A percentile compares a stretch with the other conserved stretches of the same genome.
Conservation (phyloP, 2,329 filamentous ascomycete genomes). For the Colletotrichum ledebouriae region DNA sequence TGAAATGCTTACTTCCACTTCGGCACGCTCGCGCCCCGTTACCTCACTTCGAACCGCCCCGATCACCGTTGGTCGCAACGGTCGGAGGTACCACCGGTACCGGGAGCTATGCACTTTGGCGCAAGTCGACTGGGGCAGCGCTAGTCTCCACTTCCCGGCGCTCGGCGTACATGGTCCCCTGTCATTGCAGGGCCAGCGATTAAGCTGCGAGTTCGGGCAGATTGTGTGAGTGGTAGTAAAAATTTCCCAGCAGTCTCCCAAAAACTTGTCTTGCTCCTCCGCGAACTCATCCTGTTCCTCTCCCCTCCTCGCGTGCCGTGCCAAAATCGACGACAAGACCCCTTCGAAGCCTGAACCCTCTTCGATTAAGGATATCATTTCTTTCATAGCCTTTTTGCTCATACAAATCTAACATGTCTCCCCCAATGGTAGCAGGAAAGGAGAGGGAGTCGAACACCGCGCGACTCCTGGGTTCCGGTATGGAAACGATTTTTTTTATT, state of each 20-base stretch:
- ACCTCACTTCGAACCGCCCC: neutral
- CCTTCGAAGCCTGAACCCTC: conserved; percentile 13
- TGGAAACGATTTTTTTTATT: neutral
- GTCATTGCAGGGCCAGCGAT: conserved; percentile 38
- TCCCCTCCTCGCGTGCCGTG: conserved; percentile 28
- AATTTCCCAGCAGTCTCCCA: conserved; percentile 39
- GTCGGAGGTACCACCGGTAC: conserved; percentile 25
- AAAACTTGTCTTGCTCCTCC: conserved; percentile 31
- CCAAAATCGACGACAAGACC: conserved; percentile 29
- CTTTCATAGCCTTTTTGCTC: conserved; percentile 15
- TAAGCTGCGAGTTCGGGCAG: conserved; percentile 40
- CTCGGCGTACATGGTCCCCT: conserved; percentile 34
- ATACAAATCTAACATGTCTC: conserved; percentile 67
- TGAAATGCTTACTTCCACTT: no score
- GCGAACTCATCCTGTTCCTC: conserved; percentile 25
- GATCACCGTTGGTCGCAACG: conserved; percentile 9
- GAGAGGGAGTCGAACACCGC: conserved; percentile 92
- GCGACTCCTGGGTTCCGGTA: conserved; percentile 92
- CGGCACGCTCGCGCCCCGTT: neutral
- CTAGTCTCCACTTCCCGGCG: conserved; percentile 38
- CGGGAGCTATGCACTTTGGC: conserved; percentile 22
- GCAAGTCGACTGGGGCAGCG: conserved; percentile 22
- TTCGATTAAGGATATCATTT: conserved; percentile 16
- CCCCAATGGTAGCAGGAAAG: conserved; percentile 59
- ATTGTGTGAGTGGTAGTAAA: conserved; percentile 34